These are phyloP conservation scores for Strobilomyces dryophilus DNA, from an alignment of 768 basidiomycete species.

Conservation along the genomic window DNA sequence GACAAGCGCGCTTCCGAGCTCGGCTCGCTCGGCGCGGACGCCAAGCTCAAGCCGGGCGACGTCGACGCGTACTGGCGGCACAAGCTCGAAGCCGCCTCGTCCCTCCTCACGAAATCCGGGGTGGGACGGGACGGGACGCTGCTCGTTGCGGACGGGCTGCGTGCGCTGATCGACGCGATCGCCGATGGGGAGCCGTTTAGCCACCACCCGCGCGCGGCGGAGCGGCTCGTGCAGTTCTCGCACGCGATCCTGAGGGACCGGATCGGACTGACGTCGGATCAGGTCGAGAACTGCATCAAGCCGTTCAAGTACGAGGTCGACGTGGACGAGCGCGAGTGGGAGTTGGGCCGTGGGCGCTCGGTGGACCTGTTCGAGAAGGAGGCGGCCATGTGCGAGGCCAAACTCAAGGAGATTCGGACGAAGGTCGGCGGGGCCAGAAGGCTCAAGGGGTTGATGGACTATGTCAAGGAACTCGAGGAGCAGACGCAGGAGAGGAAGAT, in stretches of 20 bases:
- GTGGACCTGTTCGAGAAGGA: constrained; percentile 84
- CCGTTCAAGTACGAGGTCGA: constrained; percentile 99
- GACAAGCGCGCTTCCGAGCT: constrained; percentile 85
- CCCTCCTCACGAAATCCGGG: constrained; percentile 91
- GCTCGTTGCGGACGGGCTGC: constrained; percentile 90
- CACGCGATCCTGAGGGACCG: constrained; percentile 92
- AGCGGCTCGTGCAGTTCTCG: constrained; percentile 87
- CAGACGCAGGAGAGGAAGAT: constrained; percentile 62
- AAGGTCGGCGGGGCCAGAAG: constrained; percentile 86
- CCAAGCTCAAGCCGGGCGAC: constrained; percentile 64
- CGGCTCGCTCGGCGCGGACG: constrained; percentile 61
- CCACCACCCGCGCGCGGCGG: constrained; percentile 83
- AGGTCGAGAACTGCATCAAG: constrained; percentile 99
- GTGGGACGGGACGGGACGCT: constrained; percentile 92
- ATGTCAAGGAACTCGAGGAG: constrained; percentile 81
- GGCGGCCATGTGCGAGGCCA: constrained; percentile 76
- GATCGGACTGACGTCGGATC: constrained; percentile 92
- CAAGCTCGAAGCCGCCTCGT: constrained; percentile 93
- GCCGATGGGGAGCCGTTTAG: constrained; percentile 87
- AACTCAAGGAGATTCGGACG: constrained; percentile 80
- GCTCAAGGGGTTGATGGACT: constrained; percentile 68
- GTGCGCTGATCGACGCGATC: constrained; percentile 86
- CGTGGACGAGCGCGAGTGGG: constrained; percentile 92
- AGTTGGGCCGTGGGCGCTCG: constrained; percentile 68
- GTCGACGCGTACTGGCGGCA: constrained; percentile 93